Base-by-base conservation (phyloP, 495 filamentous ascomycete genomes). In the Halenospora varia region DNA sequence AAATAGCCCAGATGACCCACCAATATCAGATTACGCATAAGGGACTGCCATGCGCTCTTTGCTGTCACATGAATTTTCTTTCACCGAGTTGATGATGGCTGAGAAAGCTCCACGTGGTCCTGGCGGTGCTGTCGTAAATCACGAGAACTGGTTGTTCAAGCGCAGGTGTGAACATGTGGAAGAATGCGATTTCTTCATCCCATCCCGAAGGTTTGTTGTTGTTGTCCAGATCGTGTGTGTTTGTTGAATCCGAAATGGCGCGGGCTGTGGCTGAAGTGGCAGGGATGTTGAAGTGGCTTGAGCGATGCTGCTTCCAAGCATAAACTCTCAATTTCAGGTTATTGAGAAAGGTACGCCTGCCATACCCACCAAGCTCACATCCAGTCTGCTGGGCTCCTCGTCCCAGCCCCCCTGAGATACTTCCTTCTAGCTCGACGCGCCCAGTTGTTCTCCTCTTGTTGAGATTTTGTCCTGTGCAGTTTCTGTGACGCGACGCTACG, bases 401-500 rank as follows among this genome's bases (percentile, higher is more conserved):
- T 45, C 42, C 42, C 18, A 4, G 42, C 4, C 18, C 18, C 42
- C 18, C 18, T 20, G 18, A 15, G 4, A 45, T 8, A 45, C 17
- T 45, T 45, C 42, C 42, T 45, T 45, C 6, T n/a, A 45, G 4
- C 42, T 20, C n/a, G 42, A 45, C 42, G 42, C 42, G 42, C 42
- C 42, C 11, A n/a, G 42, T 20, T n/a, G 42, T n/a, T n/a, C 13
- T 20, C 17, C n/a, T 20, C 4, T 53, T 53, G 26, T 41, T 53
- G 40, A 47, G 19, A 18, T 19, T 19, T 41, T 15, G 2, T 18
- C 17, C 2, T 35, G 23, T 6, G 24, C 10, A 6, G 8, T 25
- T 19, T 44, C 41, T 48, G 47, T 53, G 59, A 62, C 62, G 59
- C 62, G 57, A 62, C 58, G 29, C 23, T 50, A 18, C 10, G 48